These are phyloP conservation scores for Agrostemma githago DNA, from an alignment of 148 eudicot genomes.

Conservation along the genomic window DNA sequence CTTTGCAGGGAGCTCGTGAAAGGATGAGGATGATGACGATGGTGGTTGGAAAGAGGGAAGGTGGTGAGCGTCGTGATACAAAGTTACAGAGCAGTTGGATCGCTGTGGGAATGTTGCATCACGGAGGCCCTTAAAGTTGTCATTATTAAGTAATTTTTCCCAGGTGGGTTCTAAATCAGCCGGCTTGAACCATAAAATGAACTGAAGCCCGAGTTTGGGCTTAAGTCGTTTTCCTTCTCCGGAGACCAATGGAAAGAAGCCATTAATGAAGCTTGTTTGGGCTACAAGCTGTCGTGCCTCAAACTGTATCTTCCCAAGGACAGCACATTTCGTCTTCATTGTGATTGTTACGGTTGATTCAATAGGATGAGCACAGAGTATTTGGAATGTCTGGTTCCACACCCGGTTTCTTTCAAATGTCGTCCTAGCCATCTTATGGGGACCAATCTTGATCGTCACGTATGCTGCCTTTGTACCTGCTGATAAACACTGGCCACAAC, in stretches of 20 bases:
- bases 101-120: constrained; percentile 72
- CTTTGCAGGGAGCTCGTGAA: constrained; percentile 38
- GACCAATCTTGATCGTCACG: constrained; percentile 67
- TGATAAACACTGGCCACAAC: constrained; percentile 53
- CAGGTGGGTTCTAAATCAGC: constrained; percentile 67
- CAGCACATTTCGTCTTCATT: constrained; percentile 53
- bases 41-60: constrained; percentile 55
- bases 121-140: constrained; percentile 52
- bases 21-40: background rate
- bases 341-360: constrained; percentile 61
- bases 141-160: constrained; percentile 42
- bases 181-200: constrained; percentile 82
- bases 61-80: constrained; percentile 94
- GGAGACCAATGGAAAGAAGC: constrained; percentile 57
- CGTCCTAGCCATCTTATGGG: constrained; percentile 64
- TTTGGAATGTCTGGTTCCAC: constrained; percentile 90
- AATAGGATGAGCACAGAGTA: constrained; percentile 75
- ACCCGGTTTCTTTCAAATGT: constrained; percentile 47
- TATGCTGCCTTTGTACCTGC: constrained; percentile 48
- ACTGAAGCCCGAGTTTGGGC: constrained; percentile 46
- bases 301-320: constrained; percentile 57
- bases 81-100: constrained; percentile 51
- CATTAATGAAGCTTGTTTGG: constrained; percentile 59
- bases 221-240: constrained; percentile 40
- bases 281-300: constrained; percentile 47